Base-by-base conservation (phyloP, 83 land plant species). In the Diphasiastrum complanatum region DNA sequence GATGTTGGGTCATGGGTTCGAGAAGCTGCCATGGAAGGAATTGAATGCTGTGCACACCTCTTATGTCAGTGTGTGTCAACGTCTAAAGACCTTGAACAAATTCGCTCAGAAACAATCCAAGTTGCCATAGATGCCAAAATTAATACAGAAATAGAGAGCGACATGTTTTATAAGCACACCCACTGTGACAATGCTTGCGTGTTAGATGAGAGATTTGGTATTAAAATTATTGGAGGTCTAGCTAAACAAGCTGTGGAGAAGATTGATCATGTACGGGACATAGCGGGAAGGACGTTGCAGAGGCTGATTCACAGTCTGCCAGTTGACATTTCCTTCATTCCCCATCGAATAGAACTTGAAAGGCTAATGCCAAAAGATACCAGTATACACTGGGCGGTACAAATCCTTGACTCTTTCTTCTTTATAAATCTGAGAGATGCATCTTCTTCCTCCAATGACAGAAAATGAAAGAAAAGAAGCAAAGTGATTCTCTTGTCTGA, bases 1-100 rank as follows among this genome's bases (percentile, higher is more conserved):
- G 99, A 95, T 78, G 96, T 95, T 18, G 99, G 99, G 33, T 95
- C 97, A 43, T 95, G 99, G 99, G 89, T 95, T 18, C 81, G 97
- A 57, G 87, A 95, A 56, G 98, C 83, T 67, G 84, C 98, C n/a
- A 83, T 89, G 77, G 79, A 74, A 47, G 91, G 77, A 38, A 79
- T 93, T 61, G 85, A 83, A 57, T 69, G 56, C 67, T 89, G 91
- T 55, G 71, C 77, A 18, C 73, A 70, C 47, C 75, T 88, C 53
- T 82, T 89, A 34, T 89, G 88, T 50, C 56, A 60, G 36, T 16
- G 12, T 30, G 11, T 29, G 27, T 12, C 4, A 22, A 14, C 18
- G n/a, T 51, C 47, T 41, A 14, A 41, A 14, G n/a, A 18, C n/a
- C 12, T 18, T 41, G 45, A 41, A 50, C 16, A 40, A 16, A 40